Percentiles rank a stretch among this genome's conserved stretches.
These are phyloP conservation scores for Elsinoe arachidis DNA, from an alignment of 2,329 filamentous ascomycete genomes.

Conservation along the genomic window DNA sequence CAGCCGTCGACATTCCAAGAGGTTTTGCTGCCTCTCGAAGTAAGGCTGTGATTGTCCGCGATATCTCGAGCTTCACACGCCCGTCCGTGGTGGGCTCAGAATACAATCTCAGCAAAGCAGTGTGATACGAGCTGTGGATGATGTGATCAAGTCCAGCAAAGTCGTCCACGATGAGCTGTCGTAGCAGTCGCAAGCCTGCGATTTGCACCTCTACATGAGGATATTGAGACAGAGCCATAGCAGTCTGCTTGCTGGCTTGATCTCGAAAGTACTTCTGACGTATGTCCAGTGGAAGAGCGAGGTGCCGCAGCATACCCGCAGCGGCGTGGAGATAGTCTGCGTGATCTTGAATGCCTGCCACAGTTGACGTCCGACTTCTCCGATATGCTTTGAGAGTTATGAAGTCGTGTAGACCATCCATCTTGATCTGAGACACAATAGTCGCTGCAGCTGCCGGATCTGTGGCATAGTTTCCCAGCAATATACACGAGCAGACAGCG, in stretches of 20 bases:
- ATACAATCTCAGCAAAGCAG: neutral
- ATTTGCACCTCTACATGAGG: constrained; percentile 14
- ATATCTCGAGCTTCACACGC: constrained; percentile 1
- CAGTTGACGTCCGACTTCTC: neutral
- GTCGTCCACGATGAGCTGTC: constrained; percentile 14
- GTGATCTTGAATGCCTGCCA: constrained; percentile 8
- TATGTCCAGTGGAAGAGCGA: constrained; percentile 11
- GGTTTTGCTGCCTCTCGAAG: neutral
- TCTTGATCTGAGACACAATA: constrained; percentile 12
- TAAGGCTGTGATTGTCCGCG: constrained; percentile 4
- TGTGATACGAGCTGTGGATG: neutral
- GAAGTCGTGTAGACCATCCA: constrained; percentile 10
- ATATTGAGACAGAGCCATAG: constrained; percentile 11
- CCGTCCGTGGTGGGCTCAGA: neutral
- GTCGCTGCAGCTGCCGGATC: constrained; percentile 9
- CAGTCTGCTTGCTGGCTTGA: constrained; percentile 2
- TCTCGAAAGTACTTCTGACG: constrained; percentile 10
- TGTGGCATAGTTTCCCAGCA: constrained; percentile 15
- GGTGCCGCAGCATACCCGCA: constrained; percentile 16
- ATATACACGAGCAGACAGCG: constrained; percentile 14
- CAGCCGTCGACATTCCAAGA: neutral
- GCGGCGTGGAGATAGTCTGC: constrained; percentile 16
- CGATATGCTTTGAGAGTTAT: constrained; percentile 7
- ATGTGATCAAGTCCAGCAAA: neutral
- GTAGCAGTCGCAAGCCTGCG: constrained; percentile 13